Base-by-base conservation (phyloP, 2,329 filamentous ascomycete species). In the Lizonia empirigonia region DNA sequence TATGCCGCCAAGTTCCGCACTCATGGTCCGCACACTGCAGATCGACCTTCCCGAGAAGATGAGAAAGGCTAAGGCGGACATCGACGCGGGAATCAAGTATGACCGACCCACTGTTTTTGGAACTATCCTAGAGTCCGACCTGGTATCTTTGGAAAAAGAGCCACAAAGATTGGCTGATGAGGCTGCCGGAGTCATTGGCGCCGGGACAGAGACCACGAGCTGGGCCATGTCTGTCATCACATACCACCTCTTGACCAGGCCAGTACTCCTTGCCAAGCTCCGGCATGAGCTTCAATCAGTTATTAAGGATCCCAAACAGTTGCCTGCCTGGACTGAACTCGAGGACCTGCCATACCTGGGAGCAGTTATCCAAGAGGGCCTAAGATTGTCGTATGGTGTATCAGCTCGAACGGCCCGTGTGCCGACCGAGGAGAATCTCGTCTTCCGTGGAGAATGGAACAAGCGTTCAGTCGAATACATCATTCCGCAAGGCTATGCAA, bases 151-250 rank as follows among this genome's bases (percentile, higher is more conserved):
- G n/a, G 60, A 65, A 2, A 65, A 66, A 24, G 58, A 58, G 16
- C 52, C 55, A 12, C 57, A 62, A n/a, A 63, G 70, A 12, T 46
- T 73, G 5, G 55, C 61, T 1, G 68, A 71, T 29, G 70, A 73
- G 53, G 68, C 60, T 8, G 55, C 63, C 20, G 67, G 59, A 7
- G 58, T 72, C 2, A 49, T 72, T 9, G 70, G 67, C 24, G 70
- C 70, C 2, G 70, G 69, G 7, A 72, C 70, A 16, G 67, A 71
- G 19, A 73, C 70, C 2, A 72, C 67, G 5, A 64, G 67, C 9
- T 65, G 65, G 60, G 59, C 61, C 18, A 37, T 68, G 40, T 39
- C 59, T 18, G 60, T 62, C 2, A 62, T 65, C 12, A 67, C 64
- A 7, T 73, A 66, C 39, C 67, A 71, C 40, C 44, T 65, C 2